These are phyloP conservation scores for Cytospora piceicola DNA, from an alignment of 2,329 filamentous ascomycete species.

Conservation along the genomic window DNA sequence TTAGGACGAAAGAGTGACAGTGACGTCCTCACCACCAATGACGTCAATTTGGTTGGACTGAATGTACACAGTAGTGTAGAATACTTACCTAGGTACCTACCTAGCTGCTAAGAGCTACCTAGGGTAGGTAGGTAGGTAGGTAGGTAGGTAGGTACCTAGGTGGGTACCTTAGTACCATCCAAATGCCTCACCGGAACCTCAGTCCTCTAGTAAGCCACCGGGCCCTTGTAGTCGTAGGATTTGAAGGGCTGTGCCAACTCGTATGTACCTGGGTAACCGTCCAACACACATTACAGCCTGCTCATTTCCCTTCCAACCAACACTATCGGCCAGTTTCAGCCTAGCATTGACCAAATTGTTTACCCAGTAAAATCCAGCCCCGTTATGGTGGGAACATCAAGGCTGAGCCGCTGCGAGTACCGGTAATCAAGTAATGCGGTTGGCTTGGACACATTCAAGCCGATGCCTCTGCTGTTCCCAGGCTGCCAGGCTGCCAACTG, in stretches of 20 bases:
- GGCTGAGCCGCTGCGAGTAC: slow-evolving; percentile 15
- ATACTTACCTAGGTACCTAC: too few relatives aligned
- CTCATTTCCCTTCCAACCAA: neutral
- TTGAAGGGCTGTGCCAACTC: neutral
- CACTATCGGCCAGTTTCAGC: neutral
- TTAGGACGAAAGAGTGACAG: neutral
- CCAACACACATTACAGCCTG: neutral
- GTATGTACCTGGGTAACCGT: neutral
- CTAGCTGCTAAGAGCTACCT: too few relatives aligned
- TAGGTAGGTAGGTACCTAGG: neutral
- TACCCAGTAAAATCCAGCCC: slow-evolving; percentile 16
- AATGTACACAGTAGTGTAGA: too few relatives aligned
- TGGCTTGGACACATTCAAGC: too few relatives aligned
- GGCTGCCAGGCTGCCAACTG: neutral
- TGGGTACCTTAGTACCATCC: too few relatives aligned
- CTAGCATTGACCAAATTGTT: neutral
- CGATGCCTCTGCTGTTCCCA: neutral
- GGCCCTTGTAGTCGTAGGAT: neutral
- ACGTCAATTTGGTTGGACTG: slow-evolving; percentile 18
- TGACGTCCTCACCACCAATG: slow-evolving; percentile 14
- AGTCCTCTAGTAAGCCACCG: too few relatives aligned
- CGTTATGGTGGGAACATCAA: slow-evolving; percentile 13
- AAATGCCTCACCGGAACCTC: too few relatives aligned
- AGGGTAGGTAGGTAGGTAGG: too few relatives aligned
- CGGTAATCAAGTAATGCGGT: too few relatives aligned